phyloP scores from a whole-genome alignment of 2,329 filamentous ascomycete genomes.

The Emmonsiellopsis sp. region DNA sequence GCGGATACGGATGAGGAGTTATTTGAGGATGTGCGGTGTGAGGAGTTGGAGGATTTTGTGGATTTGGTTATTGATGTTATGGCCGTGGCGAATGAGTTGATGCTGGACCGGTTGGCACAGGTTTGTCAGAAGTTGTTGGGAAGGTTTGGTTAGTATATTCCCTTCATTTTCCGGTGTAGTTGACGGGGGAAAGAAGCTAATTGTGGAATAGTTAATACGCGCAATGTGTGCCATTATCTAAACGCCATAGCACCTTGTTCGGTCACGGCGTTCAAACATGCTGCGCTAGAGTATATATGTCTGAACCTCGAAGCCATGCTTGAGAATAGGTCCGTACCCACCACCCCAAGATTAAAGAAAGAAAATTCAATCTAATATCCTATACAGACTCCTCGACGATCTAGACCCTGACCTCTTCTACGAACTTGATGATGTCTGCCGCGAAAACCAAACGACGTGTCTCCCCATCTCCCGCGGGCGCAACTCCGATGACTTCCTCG shows the following conservation, averaged over 20 bases:
- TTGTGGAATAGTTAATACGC: constrained; percentile 52
- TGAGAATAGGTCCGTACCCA: constrained; percentile 57
- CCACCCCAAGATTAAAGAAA: background rate
- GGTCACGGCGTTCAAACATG: constrained; percentile 76
- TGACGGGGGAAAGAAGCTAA: constrained; percentile 13
- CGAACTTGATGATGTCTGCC: constrained; percentile 72
- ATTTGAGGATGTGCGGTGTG: constrained; percentile 65
- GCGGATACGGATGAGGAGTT: constrained; percentile 70
- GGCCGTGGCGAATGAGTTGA: constrained; percentile 82
- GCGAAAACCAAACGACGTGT: constrained; percentile 69
- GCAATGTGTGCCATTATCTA: constrained; percentile 76
- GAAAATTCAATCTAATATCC: background rate
- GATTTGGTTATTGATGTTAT: constrained; percentile 88
- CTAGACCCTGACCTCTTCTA: constrained; percentile 73
- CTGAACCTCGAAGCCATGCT: constrained; percentile 86
- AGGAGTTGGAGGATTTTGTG: constrained; percentile 71
- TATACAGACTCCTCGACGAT: constrained; percentile 59
- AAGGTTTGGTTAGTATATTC: constrained; percentile 51
- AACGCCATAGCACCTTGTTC: constrained; percentile 80
- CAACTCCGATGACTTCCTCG: constrained; percentile 49
- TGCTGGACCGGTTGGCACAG: constrained; percentile 84
- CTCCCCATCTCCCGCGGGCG: constrained; percentile 71
- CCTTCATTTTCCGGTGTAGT: background rate
- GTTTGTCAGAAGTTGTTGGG: constrained; percentile 80
- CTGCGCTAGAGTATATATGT: constrained; percentile 81